Base-by-base conservation (phyloP, 2,329 filamentous ascomycete genomes). In the Huntiella abstrusa region DNA sequence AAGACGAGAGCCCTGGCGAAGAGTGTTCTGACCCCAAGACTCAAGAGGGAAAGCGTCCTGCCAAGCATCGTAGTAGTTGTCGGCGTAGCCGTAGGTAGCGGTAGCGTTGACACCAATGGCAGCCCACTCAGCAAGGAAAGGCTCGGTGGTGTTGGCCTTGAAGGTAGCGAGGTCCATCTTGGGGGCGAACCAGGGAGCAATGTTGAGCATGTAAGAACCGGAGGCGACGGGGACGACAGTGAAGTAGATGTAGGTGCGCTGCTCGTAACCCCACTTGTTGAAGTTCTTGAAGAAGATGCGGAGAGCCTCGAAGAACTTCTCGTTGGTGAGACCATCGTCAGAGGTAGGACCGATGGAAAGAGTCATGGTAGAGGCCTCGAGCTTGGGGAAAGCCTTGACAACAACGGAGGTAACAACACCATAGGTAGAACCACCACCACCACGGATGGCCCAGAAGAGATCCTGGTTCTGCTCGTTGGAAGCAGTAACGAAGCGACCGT, bases 401-500 rank as follows among this genome's bases (percentile, higher is more conserved):
- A 58, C 58, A 44, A 62, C 53, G 2, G 61, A 64, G 17, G 60
- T 54, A 5, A 67, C 64, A 3, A 68, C 60, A 1, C 64, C 66
- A 48, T 62, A 69, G 3, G 62, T 67, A 42, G 60, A 64, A 7
- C 49, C 49, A 48, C 66, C 66, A 8, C 62, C 68, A 16, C 68
- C 68, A 11, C 64, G 57, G 28, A 71, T 58, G 2, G 67, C 68
- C 64, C 65, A 70, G 57, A 64, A 71, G 3, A 72, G 56, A 43
- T 71, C 68, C 1, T 59, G 32, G 48, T 71, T 63, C 34, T 60
- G 51, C 15, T 57, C 59, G 28, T 56, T 55, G n/a, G 59, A 64
- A 19, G 61, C 65, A 36, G 65, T 63, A 3, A 69, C 55, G 16
- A 65, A 59, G 4, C 57, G 52, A 11, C 69, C 69, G 49, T 63